phyloP scores from a whole-genome alignment of 1,139 yeast genomes.

The Pichia sp. region DNA sequence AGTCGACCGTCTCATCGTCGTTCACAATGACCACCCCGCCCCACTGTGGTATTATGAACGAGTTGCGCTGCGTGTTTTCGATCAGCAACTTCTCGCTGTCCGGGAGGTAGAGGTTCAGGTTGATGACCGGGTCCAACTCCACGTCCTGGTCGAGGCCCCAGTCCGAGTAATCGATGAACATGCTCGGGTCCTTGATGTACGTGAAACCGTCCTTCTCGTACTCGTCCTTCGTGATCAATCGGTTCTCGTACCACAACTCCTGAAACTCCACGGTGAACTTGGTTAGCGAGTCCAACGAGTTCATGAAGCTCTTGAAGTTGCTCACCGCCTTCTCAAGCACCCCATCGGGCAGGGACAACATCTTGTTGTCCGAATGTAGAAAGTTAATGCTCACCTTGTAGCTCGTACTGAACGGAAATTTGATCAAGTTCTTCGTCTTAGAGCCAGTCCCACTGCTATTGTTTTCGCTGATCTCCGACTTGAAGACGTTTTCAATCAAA shows the following conservation, averaged over 20 bases:
- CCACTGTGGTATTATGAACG: conserved; percentile 88
- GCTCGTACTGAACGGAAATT: conserved; percentile 24
- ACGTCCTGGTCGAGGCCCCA: conserved; percentile 61
- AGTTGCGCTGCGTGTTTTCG: conserved; percentile 50
- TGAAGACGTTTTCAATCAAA: conserved; percentile 39
- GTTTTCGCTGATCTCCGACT: conserved; percentile 29
- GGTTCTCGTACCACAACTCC: conserved; percentile 55
- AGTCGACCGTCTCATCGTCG: conserved; percentile 30
- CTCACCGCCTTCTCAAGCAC: conserved; percentile 41
- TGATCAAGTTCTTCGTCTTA: conserved; percentile 10
- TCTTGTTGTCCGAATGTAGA: conserved; percentile 50
- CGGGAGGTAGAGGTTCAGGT: conserved; percentile 66
- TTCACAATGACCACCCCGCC: conserved; percentile 64
- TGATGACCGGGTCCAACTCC: conserved; percentile 55
- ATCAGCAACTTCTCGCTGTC: conserved; percentile 39
- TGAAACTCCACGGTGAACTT: conserved; percentile 78
- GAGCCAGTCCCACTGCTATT: background rate
- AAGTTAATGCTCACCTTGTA: conserved; percentile 52
- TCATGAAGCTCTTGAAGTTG: conserved; percentile 42
- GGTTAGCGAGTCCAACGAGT: conserved; percentile 47
- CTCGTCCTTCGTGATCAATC: conserved; percentile 15
- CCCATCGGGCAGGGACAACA: conserved; percentile 47
- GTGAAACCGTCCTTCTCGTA: conserved; percentile 4
- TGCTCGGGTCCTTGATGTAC: conserved; percentile 44
- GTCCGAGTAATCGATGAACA: conserved; percentile 71